Evolutionary conservation across 1,284 basidiomycete species (phyloP).

Genomic region (Irpex sp.): DNA sequence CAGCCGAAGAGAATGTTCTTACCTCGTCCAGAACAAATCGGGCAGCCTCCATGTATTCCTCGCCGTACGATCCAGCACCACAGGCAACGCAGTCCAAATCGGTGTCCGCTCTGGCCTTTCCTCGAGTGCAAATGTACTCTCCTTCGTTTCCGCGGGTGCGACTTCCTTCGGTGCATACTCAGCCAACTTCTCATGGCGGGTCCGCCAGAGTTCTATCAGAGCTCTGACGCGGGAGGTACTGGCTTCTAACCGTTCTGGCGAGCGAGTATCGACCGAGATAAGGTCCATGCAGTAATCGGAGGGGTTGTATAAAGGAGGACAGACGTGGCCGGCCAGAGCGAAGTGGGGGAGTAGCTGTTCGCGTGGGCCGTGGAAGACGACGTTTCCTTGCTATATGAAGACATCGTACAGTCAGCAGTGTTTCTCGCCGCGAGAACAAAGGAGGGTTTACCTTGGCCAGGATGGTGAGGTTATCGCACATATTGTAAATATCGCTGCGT

Average conservation of each 20-base stretch:
- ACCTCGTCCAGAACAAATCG: conserved; percentile 13
- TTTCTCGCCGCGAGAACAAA: neutral
- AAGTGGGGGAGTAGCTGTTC: conserved; percentile 13
- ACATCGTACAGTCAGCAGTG: neutral
- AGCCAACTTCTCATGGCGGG: conserved; percentile 7
- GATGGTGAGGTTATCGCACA: conserved; percentile 41
- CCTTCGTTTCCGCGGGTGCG: neutral
- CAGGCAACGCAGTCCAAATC: conserved; percentile 13
- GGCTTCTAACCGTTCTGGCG: neutral
- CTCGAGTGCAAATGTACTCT: neutral
- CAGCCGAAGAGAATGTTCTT: neutral
- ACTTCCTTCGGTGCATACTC: neutral
- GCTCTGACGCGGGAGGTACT: conserved; percentile 8
- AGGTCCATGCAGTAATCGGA: conserved; percentile 16
- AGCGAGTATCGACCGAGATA: conserved; percentile 13
- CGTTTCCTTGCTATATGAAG: conserved; percentile 23
- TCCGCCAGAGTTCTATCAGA: conserved; percentile 11
- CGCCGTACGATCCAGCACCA: conserved; percentile 11
- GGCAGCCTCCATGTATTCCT: conserved; percentile 12
- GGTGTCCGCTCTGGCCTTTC: conserved; percentile 9
- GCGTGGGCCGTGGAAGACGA: conserved; percentile 23
- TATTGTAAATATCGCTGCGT: conserved; percentile 40
- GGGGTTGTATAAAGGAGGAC: conserved; percentile 15
- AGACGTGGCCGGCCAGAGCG: conserved; percentile 10
- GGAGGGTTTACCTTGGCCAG: conserved; percentile 35